Base-by-base conservation (phyloP, 2,329 filamentous ascomycete species). In the Leptoxyphium fumago region DNA sequence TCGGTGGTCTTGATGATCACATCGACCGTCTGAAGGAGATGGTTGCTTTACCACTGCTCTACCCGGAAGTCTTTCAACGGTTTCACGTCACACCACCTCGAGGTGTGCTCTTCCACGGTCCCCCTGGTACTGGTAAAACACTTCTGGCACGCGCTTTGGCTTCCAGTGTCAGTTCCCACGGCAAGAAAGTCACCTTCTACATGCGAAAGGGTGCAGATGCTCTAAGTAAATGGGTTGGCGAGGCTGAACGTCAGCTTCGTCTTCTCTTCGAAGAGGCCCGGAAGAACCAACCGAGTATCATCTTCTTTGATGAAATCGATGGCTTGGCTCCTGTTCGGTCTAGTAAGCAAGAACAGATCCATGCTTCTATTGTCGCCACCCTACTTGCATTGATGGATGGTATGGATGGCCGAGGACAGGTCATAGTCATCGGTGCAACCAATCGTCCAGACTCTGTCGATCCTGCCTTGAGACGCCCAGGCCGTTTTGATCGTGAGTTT, bases 241-340 rank as follows among this genome's bases (percentile, higher is more conserved):
- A 98, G 64, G 91, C 93, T 9, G 91, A 98, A 65, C 82, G 89
- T 64, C 91, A 98, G 61, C 75, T 98, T 43, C 80, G 91, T 39
- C 68, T 96, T 45, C 73, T 98, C 5, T 98, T 98, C 51, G 91
- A 96, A 55, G 91, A 98, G 64, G 91, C 91, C 13, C 77, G 89
- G 48, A 91, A 87, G 61, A 96, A 83, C 1, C 91, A 98, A 58
- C 91, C 91, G 0, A 96, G 89, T 62, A 98, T 98, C 64, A 98
- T 98, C 62, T 98, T 98, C 69, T 96, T 98, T 55, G 91, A 98
- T 61, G 91, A 98, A 63, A 98, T 98, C 53, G 91, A 98, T 65
- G 91, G 91, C 44, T 72, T 98, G 50, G 91, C 91, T 2, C 93
- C 91, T 42, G 91, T 96, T 29, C 77, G 91, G 54, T 96, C 91